A percentile compares a stretch with the other conserved stretches of the same genome.
Conservation (phyloP, 805 yeast genomes). For the Schwanniomyces vanrijiae region DNA sequence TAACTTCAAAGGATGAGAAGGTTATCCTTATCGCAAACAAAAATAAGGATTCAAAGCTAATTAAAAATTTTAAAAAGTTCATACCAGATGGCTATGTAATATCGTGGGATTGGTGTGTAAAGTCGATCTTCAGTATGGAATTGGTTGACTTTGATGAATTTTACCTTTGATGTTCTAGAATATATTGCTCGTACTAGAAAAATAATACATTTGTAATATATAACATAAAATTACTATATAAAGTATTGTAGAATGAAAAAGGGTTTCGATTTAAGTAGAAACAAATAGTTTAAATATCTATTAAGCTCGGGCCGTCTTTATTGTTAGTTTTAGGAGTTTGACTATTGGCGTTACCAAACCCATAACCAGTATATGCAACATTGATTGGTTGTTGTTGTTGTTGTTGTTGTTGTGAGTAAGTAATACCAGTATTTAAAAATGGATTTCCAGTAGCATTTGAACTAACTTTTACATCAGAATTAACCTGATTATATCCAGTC, state of each 20-base stretch:
- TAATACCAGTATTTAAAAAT: slow-evolving; percentile 61
- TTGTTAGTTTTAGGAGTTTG: slow-evolving; percentile 27
- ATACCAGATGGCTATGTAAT: slow-evolving; percentile 27
- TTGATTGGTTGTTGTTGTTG: slow-evolving; percentile 40
- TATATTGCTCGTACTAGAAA: not conserved
- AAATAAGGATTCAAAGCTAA: slow-evolving; percentile 35
- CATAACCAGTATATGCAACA: slow-evolving; percentile 90
- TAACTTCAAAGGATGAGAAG: slow-evolving; percentile 13
- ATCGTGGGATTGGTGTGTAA: slow-evolving; percentile 68
- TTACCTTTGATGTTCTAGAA: slow-evolving; percentile 9
- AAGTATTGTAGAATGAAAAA: not conserved
- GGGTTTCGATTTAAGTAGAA: not conserved
- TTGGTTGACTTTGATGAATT: slow-evolving; percentile 22
- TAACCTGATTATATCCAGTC: slow-evolving; percentile 64
- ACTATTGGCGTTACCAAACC: slow-evolving; percentile 78
- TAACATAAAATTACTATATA: not conserved
- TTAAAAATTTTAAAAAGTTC: slow-evolving; percentile 18
- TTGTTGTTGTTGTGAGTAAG: slow-evolving; percentile 24
- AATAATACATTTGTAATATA: not conserved
- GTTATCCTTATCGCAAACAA: slow-evolving; percentile 30
- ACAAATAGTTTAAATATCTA: slow-evolving; percentile 32
- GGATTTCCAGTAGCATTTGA: slow-evolving; percentile 54
- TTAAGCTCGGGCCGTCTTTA: slow-evolving; percentile 45
- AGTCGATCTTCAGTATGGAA: slow-evolving; percentile 51
- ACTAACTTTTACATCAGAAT: slow-evolving; percentile 31